Base-by-base conservation (phyloP, 2,329 filamentous ascomycete genomes). In the Alternaria arborescens region DNA sequence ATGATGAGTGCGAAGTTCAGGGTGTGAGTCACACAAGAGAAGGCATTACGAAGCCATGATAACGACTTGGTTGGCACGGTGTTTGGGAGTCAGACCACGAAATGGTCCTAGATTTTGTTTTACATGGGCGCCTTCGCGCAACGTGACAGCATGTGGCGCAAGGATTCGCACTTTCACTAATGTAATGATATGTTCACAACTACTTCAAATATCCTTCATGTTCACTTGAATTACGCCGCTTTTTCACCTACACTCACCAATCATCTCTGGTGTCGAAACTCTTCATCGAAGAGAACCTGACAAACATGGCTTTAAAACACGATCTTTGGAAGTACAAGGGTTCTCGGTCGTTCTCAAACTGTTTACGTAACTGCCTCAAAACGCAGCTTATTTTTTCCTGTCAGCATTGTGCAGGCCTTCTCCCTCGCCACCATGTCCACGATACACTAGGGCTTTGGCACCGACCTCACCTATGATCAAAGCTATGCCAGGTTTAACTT, bases 1-100 rank as follows among this genome's bases (percentile, higher is more conserved):
- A 60, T 18, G 28, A 55, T 60, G 57, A 42, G 42, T 7, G 57
- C 51, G 0, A 55, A 55, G 44, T 61, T 56, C 26, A 41, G 54
- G 52, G 6, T 48, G 42, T 55, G 36, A n/a, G 12, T 28, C 12
- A 12, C 4, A 20, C 4, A 16, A n/a, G 4, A 38, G 22, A n/a
- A n/a, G 11, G 24, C 8, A 3, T 30, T 24, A n/a, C n/a, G 16
- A 10, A 24, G 52, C 14, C 8, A n/a, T 6, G 32, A 38, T 24
- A 50, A 20, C 10, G 5, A 36, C n/a, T 11, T 14, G 20, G 30
- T 18, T 18, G 30, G 14, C 20, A 50, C 24, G 46, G 46, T 36
- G 46, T 50, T 50, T 50, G 20, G 40, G 20, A 7, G 6, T n/a
- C 24, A 16, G 32, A 50, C 30, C 32, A 38, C 28, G 22, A 7